These are phyloP conservation scores for Sphaerulina musiva DNA, from an alignment of 2,329 filamentous ascomycete species.

Conservation along the genomic window DNA sequence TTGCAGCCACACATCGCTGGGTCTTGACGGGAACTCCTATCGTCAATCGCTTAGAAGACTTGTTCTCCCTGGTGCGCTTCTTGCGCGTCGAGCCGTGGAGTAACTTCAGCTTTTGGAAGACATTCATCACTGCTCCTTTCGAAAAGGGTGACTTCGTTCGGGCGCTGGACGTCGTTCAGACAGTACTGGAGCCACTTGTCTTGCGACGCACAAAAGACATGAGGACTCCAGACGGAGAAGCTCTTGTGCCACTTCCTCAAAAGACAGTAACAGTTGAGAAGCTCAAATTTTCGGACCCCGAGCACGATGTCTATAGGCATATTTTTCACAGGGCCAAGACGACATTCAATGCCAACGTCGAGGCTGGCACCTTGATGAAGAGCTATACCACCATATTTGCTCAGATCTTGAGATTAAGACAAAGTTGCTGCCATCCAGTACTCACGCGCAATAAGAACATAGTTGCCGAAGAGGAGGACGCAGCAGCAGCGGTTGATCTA, in stretches of 20 bases:
- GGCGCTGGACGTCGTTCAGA: slow-evolving; percentile 93
- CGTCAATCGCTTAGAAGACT: slow-evolving; percentile 87
- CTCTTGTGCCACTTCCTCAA: slow-evolving; percentile 72
- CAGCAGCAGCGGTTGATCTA: slow-evolving; percentile 68
- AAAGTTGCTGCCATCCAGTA: slow-evolving; percentile 89
- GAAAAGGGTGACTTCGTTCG: slow-evolving; percentile 92
- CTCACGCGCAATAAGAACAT: slow-evolving; percentile 79
- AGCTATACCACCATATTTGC: slow-evolving; percentile 96
- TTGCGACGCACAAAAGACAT: slow-evolving; percentile 94
- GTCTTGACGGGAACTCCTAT: slow-evolving; percentile 92
- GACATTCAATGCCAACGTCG: slow-evolving; percentile 78
- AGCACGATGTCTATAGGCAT: slow-evolving; percentile 87
- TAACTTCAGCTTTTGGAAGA: slow-evolving; percentile 99
- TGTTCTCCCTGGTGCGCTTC: slow-evolving; percentile 90
- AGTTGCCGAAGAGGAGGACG: slow-evolving; percentile 81
- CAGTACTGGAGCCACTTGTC: slow-evolving; percentile 90
- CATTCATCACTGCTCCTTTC: slow-evolving; percentile 95
- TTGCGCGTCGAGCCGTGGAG: slow-evolving; percentile 94
- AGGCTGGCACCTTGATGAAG: slow-evolving; percentile 88
- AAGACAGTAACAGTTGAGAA: slow-evolving; percentile 80
- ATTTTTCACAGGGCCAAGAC: slow-evolving; percentile 77
- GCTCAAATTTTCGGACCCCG: slow-evolving; percentile 75
- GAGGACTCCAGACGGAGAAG: slow-evolving; percentile 82
- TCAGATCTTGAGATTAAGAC: slow-evolving; percentile 84
- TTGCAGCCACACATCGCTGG: slow-evolving; percentile 82